Percentiles rank a stretch among this genome's conserved stretches.
Evolutionary conservation across 768 basidiomycete genomes (phyloP).

Genomic region (Lyophyllum decastes): DNA sequence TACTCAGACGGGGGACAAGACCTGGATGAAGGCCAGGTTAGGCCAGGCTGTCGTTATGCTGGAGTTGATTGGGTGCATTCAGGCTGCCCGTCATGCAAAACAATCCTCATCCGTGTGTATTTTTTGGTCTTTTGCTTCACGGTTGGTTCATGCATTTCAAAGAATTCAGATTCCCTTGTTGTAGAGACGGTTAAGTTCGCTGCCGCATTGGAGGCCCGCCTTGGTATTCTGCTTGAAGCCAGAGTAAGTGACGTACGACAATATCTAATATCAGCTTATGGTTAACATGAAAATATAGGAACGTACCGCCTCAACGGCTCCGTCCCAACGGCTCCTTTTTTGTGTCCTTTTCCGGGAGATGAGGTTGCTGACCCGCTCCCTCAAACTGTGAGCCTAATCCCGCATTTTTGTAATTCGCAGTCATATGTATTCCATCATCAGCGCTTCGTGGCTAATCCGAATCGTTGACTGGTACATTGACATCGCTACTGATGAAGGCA

Average conservation of each 20-base stretch:
- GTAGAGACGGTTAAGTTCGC: constrained; percentile 46
- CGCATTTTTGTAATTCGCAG: not conserved
- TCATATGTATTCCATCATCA: constrained; percentile 17
- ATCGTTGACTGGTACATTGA: constrained; percentile 45
- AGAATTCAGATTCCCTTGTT: constrained; percentile 32
- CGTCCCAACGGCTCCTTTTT: constrained; percentile 61
- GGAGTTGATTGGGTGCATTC: constrained; percentile 60
- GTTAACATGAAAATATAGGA: constrained; percentile 42
- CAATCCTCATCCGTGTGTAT: constrained; percentile 39
- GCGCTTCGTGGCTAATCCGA: constrained; percentile 48
- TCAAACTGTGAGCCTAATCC: constrained; percentile 56
- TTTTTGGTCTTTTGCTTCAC: not conserved
- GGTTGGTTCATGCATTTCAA: not conserved
- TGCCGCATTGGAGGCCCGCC: constrained; percentile 53
- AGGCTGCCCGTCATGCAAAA: constrained; percentile 41
- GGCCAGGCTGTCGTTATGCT: constrained; percentile 65
- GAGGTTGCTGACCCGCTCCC: constrained; percentile 59
- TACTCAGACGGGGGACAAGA: constrained; percentile 7
- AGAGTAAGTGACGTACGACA: constrained; percentile 41
- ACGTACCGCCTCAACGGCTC: constrained; percentile 45
- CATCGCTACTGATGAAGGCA: constrained; percentile 35
- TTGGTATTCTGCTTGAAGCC: constrained; percentile 56
- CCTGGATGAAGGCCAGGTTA: constrained; percentile 52
- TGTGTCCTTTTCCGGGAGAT: constrained; percentile 65
- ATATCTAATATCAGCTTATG: not conserved